These are phyloP conservation scores for Dactylis glomerata DNA, from an alignment of 176 grass and related monocot species.

Conservation along the genomic window DNA sequence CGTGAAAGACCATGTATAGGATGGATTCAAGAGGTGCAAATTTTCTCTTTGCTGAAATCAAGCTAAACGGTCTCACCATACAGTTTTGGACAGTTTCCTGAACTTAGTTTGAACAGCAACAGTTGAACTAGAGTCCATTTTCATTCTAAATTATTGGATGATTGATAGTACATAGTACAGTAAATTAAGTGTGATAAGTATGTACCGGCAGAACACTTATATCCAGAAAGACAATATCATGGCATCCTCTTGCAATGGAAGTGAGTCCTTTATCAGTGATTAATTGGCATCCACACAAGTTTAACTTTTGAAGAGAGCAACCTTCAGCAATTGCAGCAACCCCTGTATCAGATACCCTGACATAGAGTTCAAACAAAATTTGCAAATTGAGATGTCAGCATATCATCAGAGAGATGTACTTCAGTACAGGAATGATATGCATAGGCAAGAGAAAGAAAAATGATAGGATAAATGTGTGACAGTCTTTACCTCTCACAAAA, in stretches of 20 bases:
- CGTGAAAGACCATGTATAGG: not conserved
- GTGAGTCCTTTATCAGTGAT: conserved; percentile 68
- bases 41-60: not conserved
- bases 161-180: not conserved
- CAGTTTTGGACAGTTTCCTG: not conserved
- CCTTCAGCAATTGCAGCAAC: conserved; percentile 63
- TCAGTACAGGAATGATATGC: not conserved
- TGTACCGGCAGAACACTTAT: conserved; percentile 74
- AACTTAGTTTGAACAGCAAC: not conserved
- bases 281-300: conserved; percentile 63
- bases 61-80: not conserved
- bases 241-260: conserved; percentile 72
- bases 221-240: conserved; percentile 72
- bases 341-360: conserved; percentile 73
- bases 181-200: conserved; percentile 11
- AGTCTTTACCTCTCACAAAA: conserved; percentile 75
- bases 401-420: conserved; percentile 6
- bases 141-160: not conserved
- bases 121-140: not conserved
- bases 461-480: not conserved
- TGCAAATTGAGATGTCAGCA: not conserved
- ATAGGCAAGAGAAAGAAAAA: not conserved
- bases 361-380: conserved; percentile 4
- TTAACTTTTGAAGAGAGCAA: conserved; percentile 65
- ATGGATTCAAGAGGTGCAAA: not conserved